Evolutionary conservation across 306 rosid genomes (phyloP).

Genomic region (Medicago ruthenica): DNA sequence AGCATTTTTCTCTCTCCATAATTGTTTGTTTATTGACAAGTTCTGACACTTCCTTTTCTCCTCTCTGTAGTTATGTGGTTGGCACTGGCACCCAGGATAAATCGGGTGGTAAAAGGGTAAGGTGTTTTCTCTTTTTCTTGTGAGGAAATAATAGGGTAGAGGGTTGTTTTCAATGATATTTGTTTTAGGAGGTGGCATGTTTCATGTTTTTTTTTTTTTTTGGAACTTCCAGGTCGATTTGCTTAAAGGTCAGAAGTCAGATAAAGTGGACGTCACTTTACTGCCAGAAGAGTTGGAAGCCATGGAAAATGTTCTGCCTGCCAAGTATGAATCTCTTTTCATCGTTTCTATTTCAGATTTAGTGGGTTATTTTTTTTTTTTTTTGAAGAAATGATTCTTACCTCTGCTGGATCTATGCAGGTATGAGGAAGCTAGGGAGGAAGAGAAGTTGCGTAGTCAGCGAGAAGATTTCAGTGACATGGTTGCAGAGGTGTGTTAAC

Average conservation of each 20-base stretch:
- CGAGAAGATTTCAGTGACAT: slow-evolving; percentile 98
- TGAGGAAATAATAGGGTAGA: neutral
- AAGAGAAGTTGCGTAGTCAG: slow-evolving; percentile 94
- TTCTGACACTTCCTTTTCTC: slow-evolving; percentile 24
- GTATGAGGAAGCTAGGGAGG: slow-evolving; percentile 98
- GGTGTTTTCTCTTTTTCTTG: neutral
- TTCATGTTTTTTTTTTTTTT: slow-evolving; percentile 38
- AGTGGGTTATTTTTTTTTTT: neutral
- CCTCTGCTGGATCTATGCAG: slow-evolving; percentile 51
- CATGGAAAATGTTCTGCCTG: slow-evolving; percentile 92
- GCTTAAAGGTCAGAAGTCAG: slow-evolving; percentile 93
- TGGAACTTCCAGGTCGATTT: slow-evolving; percentile 77
- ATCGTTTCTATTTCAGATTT: neutral
- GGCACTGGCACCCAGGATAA: slow-evolving; percentile 88
- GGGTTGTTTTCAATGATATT: too few species aligned
- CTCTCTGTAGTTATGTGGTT: slow-evolving; percentile 70
- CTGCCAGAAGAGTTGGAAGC: slow-evolving; percentile 94
- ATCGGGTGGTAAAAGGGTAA: slow-evolving; percentile 87
- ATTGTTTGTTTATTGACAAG: slow-evolving; percentile 10
- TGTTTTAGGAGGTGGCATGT: slow-evolving; percentile 3
- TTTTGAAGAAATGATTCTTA: slow-evolving; percentile 21
- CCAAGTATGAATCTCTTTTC: slow-evolving; percentile 58
- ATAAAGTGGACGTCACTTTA: slow-evolving; percentile 91
- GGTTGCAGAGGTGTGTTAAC: slow-evolving; percentile 87
- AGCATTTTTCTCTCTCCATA: neutral